phyloP scores from a whole-genome alignment of 192 early-diverging fungal species.

The Dissophora ornata region DNA sequence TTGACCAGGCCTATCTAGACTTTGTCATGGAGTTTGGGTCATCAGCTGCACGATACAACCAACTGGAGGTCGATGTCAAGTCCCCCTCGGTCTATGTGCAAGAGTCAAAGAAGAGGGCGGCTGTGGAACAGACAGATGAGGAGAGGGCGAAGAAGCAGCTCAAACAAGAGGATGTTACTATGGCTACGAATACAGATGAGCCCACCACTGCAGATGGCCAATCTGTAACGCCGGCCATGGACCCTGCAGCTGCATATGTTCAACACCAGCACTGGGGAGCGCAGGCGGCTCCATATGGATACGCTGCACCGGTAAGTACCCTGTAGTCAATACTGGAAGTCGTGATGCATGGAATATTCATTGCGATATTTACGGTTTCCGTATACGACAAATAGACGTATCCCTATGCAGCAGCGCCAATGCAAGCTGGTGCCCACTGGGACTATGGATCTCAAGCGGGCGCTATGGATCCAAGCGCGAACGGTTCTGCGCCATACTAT shows the following conservation, averaged over 20 bases:
- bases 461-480: too few species aligned
- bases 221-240: neutral
- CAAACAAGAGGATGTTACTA: constrained; percentile 19
- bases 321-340: neutral
- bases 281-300: constrained; percentile 14
- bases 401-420: constrained; percentile 9
- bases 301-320: constrained; percentile 14
- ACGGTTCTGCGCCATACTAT: neutral
- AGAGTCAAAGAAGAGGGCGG: constrained; percentile 57
- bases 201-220: neutral
- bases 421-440: constrained; percentile 4
- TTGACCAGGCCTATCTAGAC: constrained; percentile 67
- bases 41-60: constrained; percentile 57
- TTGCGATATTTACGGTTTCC: neutral
- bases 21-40: constrained; percentile 65
- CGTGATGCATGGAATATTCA: neutral
- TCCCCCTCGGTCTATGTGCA: constrained; percentile 20
- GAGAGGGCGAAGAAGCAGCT: constrained; percentile 25
- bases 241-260: neutral
- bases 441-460: too few species aligned
- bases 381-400: too few species aligned
- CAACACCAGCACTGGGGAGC: constrained; percentile 17
- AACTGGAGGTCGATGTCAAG: constrained; percentile 59
- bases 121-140: constrained; percentile 17
- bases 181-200: neutral